Evolutionary conservation across 1,284 basidiomycete genomes (phyloP), one percentile per base, ranked within the genome.

Genomic region (Rhodotorula sp.): DNA sequence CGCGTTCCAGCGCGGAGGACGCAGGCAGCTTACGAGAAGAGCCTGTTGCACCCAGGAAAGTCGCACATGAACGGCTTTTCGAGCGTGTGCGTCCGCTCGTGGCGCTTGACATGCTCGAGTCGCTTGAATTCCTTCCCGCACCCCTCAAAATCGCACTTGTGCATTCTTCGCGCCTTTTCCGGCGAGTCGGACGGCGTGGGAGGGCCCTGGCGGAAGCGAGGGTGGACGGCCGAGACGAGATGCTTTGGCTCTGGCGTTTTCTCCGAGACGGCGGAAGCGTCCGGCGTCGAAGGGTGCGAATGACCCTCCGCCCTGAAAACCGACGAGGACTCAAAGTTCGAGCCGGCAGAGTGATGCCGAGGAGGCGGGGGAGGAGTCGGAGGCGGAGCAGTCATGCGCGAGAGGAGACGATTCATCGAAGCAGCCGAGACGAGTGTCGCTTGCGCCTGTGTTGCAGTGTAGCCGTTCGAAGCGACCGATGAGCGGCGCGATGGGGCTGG

Each of bases 81-180:
- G 84, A 90, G 85, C 7, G 91, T 93, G 79, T 94, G 92, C n/a
- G 91, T 92, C 64, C 91, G 85, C 47, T 92, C 82, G 80, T 95
- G 92, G 52, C 91, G 83, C 81, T 90, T 90, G 73, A 94, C 83
- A 78, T 94, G 91, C 79, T 94, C 92, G 82, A 90, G 87, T 13
- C 91, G 86, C 83, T 92, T 93, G 86, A 94, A 95, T 70, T 89
- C 82, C 70, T 89, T 84, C 7, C 89, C 87, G 79, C 92, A 94
- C 7, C 59, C 62, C 2, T 55, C 61, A 22, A 54, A 34, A 0
- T 13, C n/a, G 59, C 71, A 72, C 15, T n/a, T 15, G 67, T 67
- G 65, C 32, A 47, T 6, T 53, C 62, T 66, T 47, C 39, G 51
- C 30, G 30, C 4, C n/a, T 29, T 54, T 20, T 9, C 11, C 4